Percentiles rank a stretch among this genome's conserved stretches.
phyloP scores from a whole-genome alignment of 73 alveolate genomes.

The Stentor coeruleus region DNA sequence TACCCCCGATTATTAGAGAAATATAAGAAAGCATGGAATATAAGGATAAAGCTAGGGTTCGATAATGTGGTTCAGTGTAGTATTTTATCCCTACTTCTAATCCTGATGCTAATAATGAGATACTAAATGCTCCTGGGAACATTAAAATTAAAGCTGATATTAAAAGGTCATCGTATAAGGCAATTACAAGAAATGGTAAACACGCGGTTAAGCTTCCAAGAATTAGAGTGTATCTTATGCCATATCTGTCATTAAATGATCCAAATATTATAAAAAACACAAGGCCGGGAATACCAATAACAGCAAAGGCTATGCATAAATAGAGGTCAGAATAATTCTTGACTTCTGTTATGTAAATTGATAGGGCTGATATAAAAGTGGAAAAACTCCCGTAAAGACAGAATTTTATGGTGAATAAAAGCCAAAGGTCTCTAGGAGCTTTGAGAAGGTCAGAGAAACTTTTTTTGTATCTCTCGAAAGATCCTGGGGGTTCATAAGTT shows the following conservation, averaged over 20 bases:
- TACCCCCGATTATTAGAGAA: background rate
- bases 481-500: background rate
- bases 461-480: background rate
- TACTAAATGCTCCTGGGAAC: background rate
- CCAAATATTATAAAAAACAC: background rate
- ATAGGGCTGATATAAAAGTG: background rate
- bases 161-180: background rate
- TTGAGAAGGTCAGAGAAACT: background rate
- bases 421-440: conserved; percentile 8
- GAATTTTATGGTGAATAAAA: background rate
- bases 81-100: background rate
- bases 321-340: background rate
- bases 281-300: background rate
- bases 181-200: background rate
- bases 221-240: background rate
- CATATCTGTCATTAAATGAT: background rate
- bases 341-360: conserved; percentile 12
- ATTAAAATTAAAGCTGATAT: too few species aligned
- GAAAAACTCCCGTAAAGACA: background rate
- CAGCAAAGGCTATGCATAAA: background rate
- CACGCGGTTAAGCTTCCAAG: background rate
- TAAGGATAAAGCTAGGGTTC: background rate
- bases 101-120: background rate
- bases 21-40: background rate
- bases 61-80: background rate